A percentile compares a stretch with the other conserved stretches of the same genome.
Evolutionary conservation across 495 filamentous ascomycete species (phyloP).

Genomic region (Cetradonia linearis): DNA sequence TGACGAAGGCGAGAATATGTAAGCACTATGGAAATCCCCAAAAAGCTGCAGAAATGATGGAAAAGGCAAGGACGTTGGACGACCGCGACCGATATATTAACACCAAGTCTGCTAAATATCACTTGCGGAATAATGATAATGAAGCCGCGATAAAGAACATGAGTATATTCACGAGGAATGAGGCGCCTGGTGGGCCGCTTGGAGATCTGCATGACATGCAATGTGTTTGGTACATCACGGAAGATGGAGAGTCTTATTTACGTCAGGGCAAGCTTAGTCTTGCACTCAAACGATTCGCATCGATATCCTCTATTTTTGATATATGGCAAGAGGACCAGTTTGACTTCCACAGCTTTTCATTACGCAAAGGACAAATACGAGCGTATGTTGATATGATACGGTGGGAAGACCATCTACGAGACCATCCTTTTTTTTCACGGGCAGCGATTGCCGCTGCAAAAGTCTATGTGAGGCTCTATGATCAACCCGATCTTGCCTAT

Average conservation of each 20-base stretch:
- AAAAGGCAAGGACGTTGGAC: slow-evolving; percentile 74
- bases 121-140: slow-evolving; percentile 82
- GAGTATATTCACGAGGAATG: slow-evolving; percentile 89
- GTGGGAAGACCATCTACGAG: slow-evolving; percentile 85
- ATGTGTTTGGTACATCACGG: slow-evolving; percentile 92
- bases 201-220: slow-evolving; percentile 97
- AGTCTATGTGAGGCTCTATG: slow-evolving; percentile 69
- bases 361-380: slow-evolving; percentile 87
- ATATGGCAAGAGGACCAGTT: slow-evolving; percentile 98
- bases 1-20: slow-evolving; percentile 90
- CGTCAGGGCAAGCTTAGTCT: slow-evolving; percentile 74
- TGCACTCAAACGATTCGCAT: slow-evolving; percentile 82
- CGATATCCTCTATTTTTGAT: slow-evolving; percentile 85
- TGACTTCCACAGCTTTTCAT: slow-evolving; percentile 95
- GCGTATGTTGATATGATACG: slow-evolving; percentile 93
- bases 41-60: slow-evolving; percentile 81
- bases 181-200: slow-evolving; percentile 76
- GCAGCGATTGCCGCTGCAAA: slow-evolving; percentile 76
- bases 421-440: slow-evolving; percentile 85
- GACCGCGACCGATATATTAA: slow-evolving; percentile 94
- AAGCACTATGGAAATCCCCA: slow-evolving; percentile 77
- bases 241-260: slow-evolving; percentile 84
- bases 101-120: slow-evolving; percentile 95
- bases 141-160: slow-evolving; percentile 77
- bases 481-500: slow-evolving; percentile 58